phyloP scores from a whole-genome alignment of 176 grass and related monocot genomes.

The Saccharum officinarum region DNA sequence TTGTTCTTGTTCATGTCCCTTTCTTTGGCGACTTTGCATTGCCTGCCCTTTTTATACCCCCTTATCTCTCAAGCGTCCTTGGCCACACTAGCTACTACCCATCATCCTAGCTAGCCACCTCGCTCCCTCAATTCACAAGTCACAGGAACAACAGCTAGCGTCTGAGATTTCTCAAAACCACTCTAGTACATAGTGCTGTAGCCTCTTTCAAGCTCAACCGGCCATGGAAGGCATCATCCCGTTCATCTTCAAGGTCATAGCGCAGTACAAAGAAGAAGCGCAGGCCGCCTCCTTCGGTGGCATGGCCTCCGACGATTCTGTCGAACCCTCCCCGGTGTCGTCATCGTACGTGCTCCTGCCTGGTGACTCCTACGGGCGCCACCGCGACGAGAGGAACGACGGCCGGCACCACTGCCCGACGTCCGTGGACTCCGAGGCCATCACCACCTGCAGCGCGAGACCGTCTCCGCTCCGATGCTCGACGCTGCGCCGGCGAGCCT shows the following conservation, averaged over 20 bases:
- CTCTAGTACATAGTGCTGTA: neutral
- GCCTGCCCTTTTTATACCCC: conserved; percentile 42
- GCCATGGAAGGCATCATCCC: conserved; percentile 76
- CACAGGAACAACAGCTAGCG: neutral
- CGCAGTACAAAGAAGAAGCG: conserved; percentile 44
- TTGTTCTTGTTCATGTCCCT: conserved; percentile 8
- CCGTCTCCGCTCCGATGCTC: conserved; percentile 30
- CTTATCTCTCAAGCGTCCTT: neutral
- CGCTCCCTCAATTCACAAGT: neutral
- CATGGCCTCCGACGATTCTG: conserved; percentile 21
- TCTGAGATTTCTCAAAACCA: neutral
- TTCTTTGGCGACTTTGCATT: conserved; percentile 26
- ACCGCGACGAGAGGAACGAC: conserved; percentile 5
- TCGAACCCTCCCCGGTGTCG: neutral
- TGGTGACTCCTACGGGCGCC: conserved; percentile 27
- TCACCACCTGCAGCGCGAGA: conserved; percentile 25
- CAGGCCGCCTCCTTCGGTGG: conserved; percentile 27
- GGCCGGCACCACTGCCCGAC: conserved; percentile 10
- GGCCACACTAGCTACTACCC: neutral
- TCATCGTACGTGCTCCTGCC: conserved; percentile 51
- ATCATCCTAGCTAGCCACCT: neutral
- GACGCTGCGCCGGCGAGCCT: conserved; percentile 34
- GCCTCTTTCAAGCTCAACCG: neutral
- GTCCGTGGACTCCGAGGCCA: neutral
- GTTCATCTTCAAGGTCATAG: conserved; percentile 63